phyloP scores from a whole-genome alignment of 2,329 filamentous ascomycete species.

The Ophiocordyceps camponoti-floridani region DNA sequence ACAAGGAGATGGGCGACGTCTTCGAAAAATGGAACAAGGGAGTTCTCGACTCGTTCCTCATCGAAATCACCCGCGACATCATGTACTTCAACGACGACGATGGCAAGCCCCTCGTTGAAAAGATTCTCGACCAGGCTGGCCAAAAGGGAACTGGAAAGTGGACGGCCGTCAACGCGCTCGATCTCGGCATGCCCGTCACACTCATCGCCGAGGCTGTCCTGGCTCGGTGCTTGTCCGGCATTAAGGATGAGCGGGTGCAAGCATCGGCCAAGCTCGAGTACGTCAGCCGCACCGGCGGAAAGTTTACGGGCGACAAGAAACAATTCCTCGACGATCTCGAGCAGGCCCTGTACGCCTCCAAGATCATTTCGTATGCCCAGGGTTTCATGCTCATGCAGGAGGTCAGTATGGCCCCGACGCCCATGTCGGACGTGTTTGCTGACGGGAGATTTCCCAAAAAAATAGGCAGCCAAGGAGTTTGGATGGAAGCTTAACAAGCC shows the following conservation, averaged over 20 bases:
- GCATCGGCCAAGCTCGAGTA: constrained; percentile 62
- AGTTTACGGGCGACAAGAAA: constrained; percentile 77
- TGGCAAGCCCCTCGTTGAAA: constrained; percentile 80
- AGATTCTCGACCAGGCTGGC: constrained; percentile 95
- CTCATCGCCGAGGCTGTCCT: constrained; percentile 96
- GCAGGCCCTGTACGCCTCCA: constrained; percentile 96
- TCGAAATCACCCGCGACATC: constrained; percentile 97
- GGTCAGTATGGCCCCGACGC: constrained; percentile 32
- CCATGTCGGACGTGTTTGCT: neutral
- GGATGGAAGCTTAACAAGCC: constrained; percentile 99
- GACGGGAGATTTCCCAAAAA: neutral
- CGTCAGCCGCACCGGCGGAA: constrained; percentile 49
- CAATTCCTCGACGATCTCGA: constrained; percentile 94
- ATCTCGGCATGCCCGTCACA: constrained; percentile 96
- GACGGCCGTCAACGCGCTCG: constrained; percentile 97
- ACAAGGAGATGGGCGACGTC: constrained; percentile 92
- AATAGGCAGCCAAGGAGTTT: constrained; percentile 83
- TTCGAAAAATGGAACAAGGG: constrained; percentile 97
- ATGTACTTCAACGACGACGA: constrained; percentile 98
- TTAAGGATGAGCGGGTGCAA: constrained; percentile 82
- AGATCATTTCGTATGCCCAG: constrained; percentile 99
- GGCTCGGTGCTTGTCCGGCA: constrained; percentile 77
- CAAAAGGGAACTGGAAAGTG: constrained; percentile 99
- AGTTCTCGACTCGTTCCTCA: constrained; percentile 95
- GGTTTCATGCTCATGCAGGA: constrained; percentile 99